Percentiles rank a stretch among this genome's conserved stretches.
phyloP scores from a whole-genome alignment of 2,329 filamentous ascomycete species.

The Aspergillus unguis region DNA sequence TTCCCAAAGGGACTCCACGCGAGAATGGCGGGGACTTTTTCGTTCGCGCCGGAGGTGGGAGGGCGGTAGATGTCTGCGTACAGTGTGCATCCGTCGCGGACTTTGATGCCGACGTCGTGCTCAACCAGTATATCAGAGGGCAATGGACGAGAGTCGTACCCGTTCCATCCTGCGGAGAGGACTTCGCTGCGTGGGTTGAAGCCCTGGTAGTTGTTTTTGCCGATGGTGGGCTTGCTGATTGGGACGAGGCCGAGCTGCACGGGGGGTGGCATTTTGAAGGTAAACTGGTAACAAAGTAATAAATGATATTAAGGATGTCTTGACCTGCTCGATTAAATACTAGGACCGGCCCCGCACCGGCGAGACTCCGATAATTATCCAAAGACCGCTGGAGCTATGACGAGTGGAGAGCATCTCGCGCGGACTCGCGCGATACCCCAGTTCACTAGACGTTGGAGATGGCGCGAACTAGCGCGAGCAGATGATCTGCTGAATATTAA shows the following conservation, averaged over 20 bases:
- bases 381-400: too few species aligned
- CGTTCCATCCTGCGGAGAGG: conserved; percentile 37
- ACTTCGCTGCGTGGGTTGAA: conserved; percentile 42
- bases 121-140: conserved; percentile 43
- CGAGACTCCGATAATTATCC: too few species aligned
- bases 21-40: conserved; percentile 44
- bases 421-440: too few species aligned
- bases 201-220: conserved; percentile 40
- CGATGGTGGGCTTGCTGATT: conserved; percentile 28
- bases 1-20: conserved; percentile 49
- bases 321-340: too few species aligned
- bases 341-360: too few species aligned
- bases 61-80: conserved; percentile 47
- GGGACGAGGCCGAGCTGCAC: conserved; percentile 30
- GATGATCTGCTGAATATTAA: too few species aligned
- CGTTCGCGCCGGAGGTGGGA: conserved; percentile 22
- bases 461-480: too few species aligned
- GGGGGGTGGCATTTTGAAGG: conserved; percentile 29
- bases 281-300: background rate
- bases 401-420: too few species aligned
- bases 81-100: conserved; percentile 43
- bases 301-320: too few species aligned
- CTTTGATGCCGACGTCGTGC: conserved; percentile 44
- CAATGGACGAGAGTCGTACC: conserved; percentile 34
- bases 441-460: too few species aligned